Evolutionary conservation across 2,329 filamentous ascomycete genomes (phyloP).

Genomic region (Calonectria pauciramosa): DNA sequence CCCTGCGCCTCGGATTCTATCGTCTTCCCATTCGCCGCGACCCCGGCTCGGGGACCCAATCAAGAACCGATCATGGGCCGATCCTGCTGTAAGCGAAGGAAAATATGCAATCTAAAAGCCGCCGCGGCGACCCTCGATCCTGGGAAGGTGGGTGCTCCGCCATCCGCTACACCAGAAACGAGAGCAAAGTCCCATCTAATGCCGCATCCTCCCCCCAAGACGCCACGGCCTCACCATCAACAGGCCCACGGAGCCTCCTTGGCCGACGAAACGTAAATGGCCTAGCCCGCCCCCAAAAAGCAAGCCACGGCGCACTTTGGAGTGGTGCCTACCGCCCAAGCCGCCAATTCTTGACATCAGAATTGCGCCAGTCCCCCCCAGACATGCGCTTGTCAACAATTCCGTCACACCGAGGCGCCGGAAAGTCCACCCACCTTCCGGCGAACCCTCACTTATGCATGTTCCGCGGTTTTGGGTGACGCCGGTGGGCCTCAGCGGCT

Average conservation of each 20-base stretch:
- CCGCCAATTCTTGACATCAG: background rate
- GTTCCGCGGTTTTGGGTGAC: background rate
- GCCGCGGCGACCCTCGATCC: background rate
- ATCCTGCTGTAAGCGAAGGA: background rate
- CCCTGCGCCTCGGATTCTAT: background rate
- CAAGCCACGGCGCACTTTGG: background rate
- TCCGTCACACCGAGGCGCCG: background rate
- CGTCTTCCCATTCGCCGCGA: background rate
- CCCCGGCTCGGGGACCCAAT: background rate
- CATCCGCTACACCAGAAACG: background rate
- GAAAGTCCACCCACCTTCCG: background rate
- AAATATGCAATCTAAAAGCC: slow-evolving; percentile 6
- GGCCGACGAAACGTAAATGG: background rate
- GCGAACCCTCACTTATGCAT: background rate
- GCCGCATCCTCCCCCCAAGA: background rate
- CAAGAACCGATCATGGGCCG: background rate
- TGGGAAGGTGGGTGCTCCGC: background rate
- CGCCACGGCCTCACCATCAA: background rate
- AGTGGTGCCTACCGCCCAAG: background rate
- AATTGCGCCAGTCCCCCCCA: background rate
- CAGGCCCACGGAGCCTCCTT: background rate
- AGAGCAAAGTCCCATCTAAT: background rate
- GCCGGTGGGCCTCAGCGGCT: background rate
- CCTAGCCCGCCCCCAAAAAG: background rate
- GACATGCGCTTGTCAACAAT: background rate